These are phyloP conservation scores for Tolypocladium tropicale DNA, from an alignment of 2,329 filamentous ascomycete species.

Conservation along the genomic window DNA sequence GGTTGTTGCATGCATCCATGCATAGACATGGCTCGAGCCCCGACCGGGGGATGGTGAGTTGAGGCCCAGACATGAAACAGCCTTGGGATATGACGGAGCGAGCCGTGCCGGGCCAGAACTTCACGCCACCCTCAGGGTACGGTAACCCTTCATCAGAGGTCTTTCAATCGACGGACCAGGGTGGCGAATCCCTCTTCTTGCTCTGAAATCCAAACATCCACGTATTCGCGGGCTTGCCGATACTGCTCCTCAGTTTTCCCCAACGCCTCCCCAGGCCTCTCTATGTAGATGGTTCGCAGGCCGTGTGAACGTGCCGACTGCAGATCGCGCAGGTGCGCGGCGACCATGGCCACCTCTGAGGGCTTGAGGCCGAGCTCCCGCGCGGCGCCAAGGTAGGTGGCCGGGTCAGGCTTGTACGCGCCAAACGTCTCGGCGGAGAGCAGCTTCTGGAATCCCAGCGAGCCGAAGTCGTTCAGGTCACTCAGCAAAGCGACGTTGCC, in stretches of 20 bases:
- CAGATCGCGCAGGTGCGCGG: constrained; percentile 63
- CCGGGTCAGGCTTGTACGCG: constrained; percentile 63
- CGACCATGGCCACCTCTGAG: constrained; percentile 62
- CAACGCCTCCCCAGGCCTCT: constrained; percentile 60
- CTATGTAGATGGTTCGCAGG: constrained; percentile 63
- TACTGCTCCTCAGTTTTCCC: constrained; percentile 36
- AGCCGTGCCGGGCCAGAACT: neutral
- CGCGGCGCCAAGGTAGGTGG: constrained; percentile 60
- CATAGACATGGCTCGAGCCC: neutral
- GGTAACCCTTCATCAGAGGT: constrained; percentile 2
- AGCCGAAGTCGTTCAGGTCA: constrained; percentile 50
- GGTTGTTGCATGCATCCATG: neutral
- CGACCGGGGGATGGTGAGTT: neutral
- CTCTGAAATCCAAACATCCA: constrained; percentile 27
- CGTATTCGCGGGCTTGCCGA: constrained; percentile 35
- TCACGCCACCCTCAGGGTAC: neutral
- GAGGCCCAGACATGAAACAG: neutral
- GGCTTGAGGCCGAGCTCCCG: constrained; percentile 44
- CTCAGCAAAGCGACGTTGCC: constrained; percentile 57
- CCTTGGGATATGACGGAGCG: neutral
- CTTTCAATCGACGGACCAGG: constrained; percentile 16
- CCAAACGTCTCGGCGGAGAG: constrained; percentile 61
- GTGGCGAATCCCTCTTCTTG: constrained; percentile 20
- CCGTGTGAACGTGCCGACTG: constrained; percentile 54
- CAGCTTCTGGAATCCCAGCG: constrained; percentile 51